Conservation (phyloP, 345 rosid genomes). For the Dimocarpus longan region DNA sequence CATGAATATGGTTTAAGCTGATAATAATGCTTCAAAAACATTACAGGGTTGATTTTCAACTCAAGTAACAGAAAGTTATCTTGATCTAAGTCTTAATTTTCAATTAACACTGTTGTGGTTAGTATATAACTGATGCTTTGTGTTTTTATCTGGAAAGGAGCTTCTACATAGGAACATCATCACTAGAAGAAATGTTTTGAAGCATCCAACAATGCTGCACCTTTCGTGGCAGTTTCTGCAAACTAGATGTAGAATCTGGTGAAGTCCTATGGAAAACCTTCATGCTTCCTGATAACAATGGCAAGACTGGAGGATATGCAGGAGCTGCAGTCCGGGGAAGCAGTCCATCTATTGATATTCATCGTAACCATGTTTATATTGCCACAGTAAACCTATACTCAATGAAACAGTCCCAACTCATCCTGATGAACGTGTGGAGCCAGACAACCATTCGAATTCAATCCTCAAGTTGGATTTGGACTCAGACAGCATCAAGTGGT, state of each 20-base stretch:
- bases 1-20: no score
- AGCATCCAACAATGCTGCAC: slow-evolving; percentile 13
- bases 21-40: no score
- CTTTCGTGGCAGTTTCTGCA: slow-evolving; percentile 27
- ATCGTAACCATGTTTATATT: slow-evolving; percentile 33
- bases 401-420: no score
- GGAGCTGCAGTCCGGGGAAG: slow-evolving; percentile 42
- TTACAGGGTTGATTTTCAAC: no score
- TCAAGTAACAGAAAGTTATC: no score
- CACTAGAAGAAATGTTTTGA: background rate
- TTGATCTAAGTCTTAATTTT: no score
- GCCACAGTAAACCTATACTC: slow-evolving; percentile 46
- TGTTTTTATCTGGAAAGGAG: background rate
- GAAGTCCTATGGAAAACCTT: slow-evolving; percentile 33
- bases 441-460: no score
- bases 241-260: slow-evolving; percentile 25
- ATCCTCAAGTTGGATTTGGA: no score
- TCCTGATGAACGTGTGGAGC: no score
- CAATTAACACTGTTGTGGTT: no score
- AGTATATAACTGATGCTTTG: no score
- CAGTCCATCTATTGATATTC: slow-evolving; percentile 35
- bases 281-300: slow-evolving; percentile 32
- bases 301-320: slow-evolving; percentile 23
- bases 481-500: no score
- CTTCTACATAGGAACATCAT: background rate